Conservation (phyloP, 352 stramenopile genomes). For the Phytophthora podocarpi region DNA sequence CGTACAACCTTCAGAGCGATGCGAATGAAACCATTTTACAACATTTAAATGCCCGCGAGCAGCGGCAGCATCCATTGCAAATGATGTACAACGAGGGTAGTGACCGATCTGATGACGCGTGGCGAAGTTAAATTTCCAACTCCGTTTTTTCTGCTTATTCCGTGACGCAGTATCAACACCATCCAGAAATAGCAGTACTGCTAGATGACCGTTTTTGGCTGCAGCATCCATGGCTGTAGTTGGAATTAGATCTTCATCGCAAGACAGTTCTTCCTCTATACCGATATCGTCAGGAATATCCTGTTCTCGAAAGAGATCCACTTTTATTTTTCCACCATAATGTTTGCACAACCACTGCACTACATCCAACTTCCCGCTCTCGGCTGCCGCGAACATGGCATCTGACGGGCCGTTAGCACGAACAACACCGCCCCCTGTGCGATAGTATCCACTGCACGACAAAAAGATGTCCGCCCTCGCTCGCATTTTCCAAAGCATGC, state of each 20-base stretch:
- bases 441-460: conserved; percentile 17
- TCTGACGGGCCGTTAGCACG: conserved; percentile 1
- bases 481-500: background rate
- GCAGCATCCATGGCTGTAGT: conserved; percentile 16
- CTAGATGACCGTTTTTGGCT: conserved; percentile 6
- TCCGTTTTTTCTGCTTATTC: conserved; percentile 1
- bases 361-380: too few species aligned
- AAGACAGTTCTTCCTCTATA: too few species aligned
- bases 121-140: too few species aligned
- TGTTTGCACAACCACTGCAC: conserved; percentile 13
- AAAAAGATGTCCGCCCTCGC: background rate
- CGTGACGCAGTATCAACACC: background rate
- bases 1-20: conserved; percentile 14
- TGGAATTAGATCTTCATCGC: conserved; percentile 2
- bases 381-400: conserved; percentile 15
- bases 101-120: background rate
- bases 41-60: conserved; percentile 7
- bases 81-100: conserved; percentile 3
- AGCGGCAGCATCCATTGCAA: conserved; percentile 19
- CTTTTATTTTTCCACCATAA: too few species aligned
- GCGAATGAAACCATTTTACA: conserved; percentile 17
- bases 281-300: too few species aligned
- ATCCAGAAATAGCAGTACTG: conserved; percentile 7
- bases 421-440: background rate
- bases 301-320: too few species aligned